phyloP scores from a whole-genome alignment of 1,284 basidiomycete genomes.

The Pascua sp. region DNA sequence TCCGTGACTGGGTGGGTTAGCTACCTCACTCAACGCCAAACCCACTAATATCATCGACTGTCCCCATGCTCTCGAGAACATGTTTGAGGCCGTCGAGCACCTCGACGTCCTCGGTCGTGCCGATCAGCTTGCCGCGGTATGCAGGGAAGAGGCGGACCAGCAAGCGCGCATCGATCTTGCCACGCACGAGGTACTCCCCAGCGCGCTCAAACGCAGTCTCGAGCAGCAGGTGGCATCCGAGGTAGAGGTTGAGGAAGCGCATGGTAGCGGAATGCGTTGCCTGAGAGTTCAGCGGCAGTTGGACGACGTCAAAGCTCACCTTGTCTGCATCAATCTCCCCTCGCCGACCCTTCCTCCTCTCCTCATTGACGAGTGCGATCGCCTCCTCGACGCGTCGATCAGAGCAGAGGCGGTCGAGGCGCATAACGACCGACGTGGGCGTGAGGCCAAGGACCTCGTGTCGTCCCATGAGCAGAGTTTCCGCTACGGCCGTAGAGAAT shows the following conservation, averaged over 20 bases:
- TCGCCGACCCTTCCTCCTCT: constrained; percentile 37
- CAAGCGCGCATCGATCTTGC: constrained; percentile 47
- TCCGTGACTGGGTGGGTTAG: constrained; percentile 8
- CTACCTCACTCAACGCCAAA: constrained; percentile 11
- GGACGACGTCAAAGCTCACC: constrained; percentile 17
- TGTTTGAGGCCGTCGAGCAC: constrained; percentile 44
- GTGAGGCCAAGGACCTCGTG: constrained; percentile 46
- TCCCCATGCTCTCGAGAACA: constrained; percentile 32
- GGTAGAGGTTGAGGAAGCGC: constrained; percentile 46
- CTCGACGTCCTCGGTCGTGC: constrained; percentile 44
- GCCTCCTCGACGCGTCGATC: constrained; percentile 47
- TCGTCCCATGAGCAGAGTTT: constrained; percentile 46
- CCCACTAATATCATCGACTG: constrained; percentile 50
- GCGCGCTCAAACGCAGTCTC: constrained; percentile 49
- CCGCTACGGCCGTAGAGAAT: constrained; percentile 39
- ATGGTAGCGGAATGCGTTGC: constrained; percentile 42
- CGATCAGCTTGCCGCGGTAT: constrained; percentile 42
- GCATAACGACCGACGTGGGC: constrained; percentile 42
- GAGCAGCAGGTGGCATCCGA: constrained; percentile 45
- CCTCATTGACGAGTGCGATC: constrained; percentile 43
- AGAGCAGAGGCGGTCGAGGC: constrained; percentile 43
- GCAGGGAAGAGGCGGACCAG: constrained; percentile 49
- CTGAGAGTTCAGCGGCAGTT: constrained; percentile 9
- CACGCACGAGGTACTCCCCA: constrained; percentile 43
- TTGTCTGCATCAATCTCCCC: constrained; percentile 44